These are phyloP conservation scores for Podila minutissima DNA, from an alignment of 192 early-diverging fungal genomes.

Conservation along the genomic window DNA sequence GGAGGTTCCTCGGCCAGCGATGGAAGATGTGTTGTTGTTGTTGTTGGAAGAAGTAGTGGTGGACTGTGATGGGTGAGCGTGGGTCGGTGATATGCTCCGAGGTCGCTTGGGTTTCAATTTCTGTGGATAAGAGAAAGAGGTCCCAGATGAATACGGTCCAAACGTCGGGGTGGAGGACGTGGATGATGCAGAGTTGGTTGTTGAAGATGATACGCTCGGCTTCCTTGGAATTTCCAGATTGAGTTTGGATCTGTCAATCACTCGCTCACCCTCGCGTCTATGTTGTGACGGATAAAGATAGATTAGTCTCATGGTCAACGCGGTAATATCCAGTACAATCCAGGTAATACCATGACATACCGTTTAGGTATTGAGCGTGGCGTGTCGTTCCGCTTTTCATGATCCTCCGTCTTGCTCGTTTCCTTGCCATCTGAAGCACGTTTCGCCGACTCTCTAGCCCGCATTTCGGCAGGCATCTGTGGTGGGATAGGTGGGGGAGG, in stretches of 20 bases:
- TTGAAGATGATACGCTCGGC: slow-evolving; percentile 16
- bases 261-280: slow-evolving; percentile 37
- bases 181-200: slow-evolving; percentile 30
- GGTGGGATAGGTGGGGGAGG: background rate
- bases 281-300: background rate
- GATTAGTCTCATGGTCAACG: no score
- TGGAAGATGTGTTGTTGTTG: background rate
- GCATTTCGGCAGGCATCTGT: background rate
- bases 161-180: slow-evolving; percentile 19
- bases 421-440: background rate
- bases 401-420: slow-evolving; percentile 4
- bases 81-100: slow-evolving; percentile 22
- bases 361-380: slow-evolving; percentile 14
- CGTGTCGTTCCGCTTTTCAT: slow-evolving; percentile 11
- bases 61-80: background rate
- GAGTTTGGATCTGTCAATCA: slow-evolving; percentile 40
- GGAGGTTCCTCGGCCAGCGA: slow-evolving; percentile 1
- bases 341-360: background rate
- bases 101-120: slow-evolving; percentile 28
- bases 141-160: slow-evolving; percentile 12
- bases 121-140: background rate
- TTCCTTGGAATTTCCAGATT: slow-evolving; percentile 46
- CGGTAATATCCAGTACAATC: background rate
- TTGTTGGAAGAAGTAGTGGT: background rate
- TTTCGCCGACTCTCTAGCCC: background rate